A percentile compares a stretch with the other conserved stretches of the same genome.
Evolutionary conservation across 352 stramenopile genomes (phyloP).

Genomic region (Phytophthora hibernalis): DNA sequence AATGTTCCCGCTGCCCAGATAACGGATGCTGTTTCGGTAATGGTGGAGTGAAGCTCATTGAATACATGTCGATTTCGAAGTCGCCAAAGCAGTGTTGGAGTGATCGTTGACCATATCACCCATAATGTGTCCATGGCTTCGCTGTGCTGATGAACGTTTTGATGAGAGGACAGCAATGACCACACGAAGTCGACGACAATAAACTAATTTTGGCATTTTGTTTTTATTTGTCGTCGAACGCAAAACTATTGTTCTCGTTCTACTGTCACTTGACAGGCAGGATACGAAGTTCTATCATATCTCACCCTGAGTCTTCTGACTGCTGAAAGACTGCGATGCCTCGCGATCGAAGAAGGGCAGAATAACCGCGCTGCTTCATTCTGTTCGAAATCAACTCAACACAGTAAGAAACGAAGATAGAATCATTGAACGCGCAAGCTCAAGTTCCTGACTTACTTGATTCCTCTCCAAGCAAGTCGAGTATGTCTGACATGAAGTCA

Average conservation of each 20-base stretch:
- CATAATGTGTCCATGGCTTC: no score
- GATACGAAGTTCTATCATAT: no score
- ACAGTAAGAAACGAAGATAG: background rate
- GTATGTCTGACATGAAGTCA: slow-evolving; percentile 94
- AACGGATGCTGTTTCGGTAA: background rate
- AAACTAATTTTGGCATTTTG: slow-evolving; percentile 19
- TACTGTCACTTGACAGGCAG: no score
- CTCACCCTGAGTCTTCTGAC: background rate
- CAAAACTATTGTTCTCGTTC: background rate
- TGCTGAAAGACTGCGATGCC: background rate
- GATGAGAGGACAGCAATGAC: background rate
- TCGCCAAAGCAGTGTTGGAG: no score
- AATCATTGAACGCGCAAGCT: no score
- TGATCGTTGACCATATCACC: no score
- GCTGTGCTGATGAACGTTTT: background rate
- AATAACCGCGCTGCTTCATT: background rate
- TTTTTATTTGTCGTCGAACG: background rate
- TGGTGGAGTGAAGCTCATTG: no score
- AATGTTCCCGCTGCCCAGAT: background rate
- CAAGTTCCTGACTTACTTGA: slow-evolving; percentile 39
- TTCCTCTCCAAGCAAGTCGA: slow-evolving; percentile 87
- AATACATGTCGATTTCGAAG: background rate
- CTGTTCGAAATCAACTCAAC: slow-evolving; percentile 5
- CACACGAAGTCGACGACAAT: background rate
- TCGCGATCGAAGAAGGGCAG: background rate